Percentiles rank a stretch among this genome's conserved stretches.
Conservation (phyloP, 2,329 filamentous ascomycete genomes). For the Venturia pyrina region DNA sequence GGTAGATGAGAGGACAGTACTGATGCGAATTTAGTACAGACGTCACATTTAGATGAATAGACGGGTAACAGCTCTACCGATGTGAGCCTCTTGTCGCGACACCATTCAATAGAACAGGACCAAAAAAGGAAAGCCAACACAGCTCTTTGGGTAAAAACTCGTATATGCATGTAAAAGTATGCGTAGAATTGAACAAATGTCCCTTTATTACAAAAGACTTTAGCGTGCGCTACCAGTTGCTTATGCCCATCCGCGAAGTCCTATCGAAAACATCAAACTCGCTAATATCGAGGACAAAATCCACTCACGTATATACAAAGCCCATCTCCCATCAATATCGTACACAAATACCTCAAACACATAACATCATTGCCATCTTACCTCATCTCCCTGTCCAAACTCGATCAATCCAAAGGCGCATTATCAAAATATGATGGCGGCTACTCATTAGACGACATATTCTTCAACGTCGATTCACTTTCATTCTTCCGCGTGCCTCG, state of each 20-base stretch:
- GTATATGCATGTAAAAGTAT: no score
- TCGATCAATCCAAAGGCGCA: neutral
- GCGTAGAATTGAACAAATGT: no score
- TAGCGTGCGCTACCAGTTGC: neutral
- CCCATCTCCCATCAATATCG: neutral
- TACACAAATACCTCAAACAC: neutral
- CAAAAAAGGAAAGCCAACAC: no score
- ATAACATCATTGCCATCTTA: neutral
- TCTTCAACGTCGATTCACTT: constrained; percentile 3
- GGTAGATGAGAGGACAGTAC: no score
- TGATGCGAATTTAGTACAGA: no score
- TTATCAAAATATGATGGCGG: neutral
- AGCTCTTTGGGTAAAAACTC: no score
- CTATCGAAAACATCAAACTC: neutral
- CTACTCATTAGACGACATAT: neutral
- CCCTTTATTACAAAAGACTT: no score
- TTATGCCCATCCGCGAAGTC: neutral
- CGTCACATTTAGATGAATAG: no score
- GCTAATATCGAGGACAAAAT: neutral
- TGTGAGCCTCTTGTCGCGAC: no score
- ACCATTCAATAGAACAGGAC: no score
- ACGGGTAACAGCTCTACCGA: no score
- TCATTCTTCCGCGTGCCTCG: neutral
- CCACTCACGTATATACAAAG: neutral
- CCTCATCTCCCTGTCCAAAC: neutral